These are phyloP conservation scores for Diaporthe nobilis DNA, from an alignment of 2,329 filamentous ascomycete species.

Conservation along the genomic window DNA sequence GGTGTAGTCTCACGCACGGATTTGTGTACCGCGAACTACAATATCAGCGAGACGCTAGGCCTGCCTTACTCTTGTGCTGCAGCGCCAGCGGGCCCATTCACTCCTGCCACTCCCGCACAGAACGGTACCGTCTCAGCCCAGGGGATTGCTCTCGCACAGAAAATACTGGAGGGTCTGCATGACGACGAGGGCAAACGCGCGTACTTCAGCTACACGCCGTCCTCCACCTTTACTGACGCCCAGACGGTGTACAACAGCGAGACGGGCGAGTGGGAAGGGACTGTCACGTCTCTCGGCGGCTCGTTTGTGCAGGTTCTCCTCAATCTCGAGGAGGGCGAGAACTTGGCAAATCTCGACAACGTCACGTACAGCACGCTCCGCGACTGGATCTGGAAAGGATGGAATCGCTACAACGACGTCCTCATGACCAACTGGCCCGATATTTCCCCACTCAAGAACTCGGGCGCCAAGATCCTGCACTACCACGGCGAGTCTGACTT, in stretches of 20 bases:
- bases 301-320: conserved; percentile 30
- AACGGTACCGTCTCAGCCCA: conserved; percentile 40
- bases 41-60: conserved; percentile 62
- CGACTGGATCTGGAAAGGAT: conserved; percentile 63
- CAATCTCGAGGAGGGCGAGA: conserved; percentile 43
- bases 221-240: conserved; percentile 51
- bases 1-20: conserved; percentile 42
- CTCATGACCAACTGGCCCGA: conserved; percentile 61
- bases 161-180: conserved; percentile 52
- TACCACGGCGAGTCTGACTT: conserved; percentile 66
- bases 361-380: conserved; percentile 67
- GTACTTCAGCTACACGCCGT: conserved; percentile 53
- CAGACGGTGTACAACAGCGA: conserved; percentile 49
- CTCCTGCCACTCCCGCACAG: conserved; percentile 41
- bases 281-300: conserved; percentile 38
- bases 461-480: conserved; percentile 65
- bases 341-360: conserved; percentile 55
- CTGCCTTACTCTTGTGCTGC: conserved; percentile 49
- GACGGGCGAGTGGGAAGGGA: conserved; percentile 45
- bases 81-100: background rate
- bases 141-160: conserved; percentile 46
- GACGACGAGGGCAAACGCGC: conserved; percentile 53
- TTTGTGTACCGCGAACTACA: conserved; percentile 59
- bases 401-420: conserved; percentile 62
- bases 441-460: conserved; percentile 57